Evolutionary conservation across 352 stramenopile species (phyloP), one percentile per base, ranked within the genome.

Genomic region (Phytophthora lateralis): DNA sequence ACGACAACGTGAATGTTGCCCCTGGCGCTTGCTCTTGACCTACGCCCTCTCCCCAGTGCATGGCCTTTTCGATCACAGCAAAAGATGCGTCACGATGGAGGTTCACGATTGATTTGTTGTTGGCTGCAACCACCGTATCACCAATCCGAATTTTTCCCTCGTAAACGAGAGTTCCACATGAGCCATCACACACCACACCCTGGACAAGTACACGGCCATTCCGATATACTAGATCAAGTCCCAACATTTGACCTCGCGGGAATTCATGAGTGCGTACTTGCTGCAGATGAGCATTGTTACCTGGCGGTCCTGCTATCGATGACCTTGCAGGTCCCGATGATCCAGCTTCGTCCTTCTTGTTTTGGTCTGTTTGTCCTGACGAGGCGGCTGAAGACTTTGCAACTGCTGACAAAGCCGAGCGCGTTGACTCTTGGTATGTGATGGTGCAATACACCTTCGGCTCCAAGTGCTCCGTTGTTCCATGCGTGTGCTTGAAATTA

Each of bases 361-460:
- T 32, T 17, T 72, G 51, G 18, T 63, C 27, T 29, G 54, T 41
- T 42, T 47, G 6, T 53, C 27, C 27, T 34, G 54, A 18, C 39
- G 59, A 55, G 2, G 47, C 20, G 8, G 47, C 21, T 5, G 77
- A 79, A 48, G 46, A 39, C 52, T 89, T 91, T 0, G 82, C 78
- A 21, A 91, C 69, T 2, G 80, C 87, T 26, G 86, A 89, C 18
- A 84, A 62, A 6, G 86, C 85, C 7, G 81, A 92, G 6, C 86
- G 81, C 0, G 86, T 95, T 32, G 86, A 89, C 32, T 91, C 69
- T 50, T 84, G 72, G 52, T 88, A 93, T 29, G 77, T 89, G 24
- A 95, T 82, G 2, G 86, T 93, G 58, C 84, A 95, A 55, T 95
- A 95, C 6, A 93, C 69, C 47, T 91, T 93, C 4, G 71, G 85